Percentiles rank a stretch among this genome's conserved stretches.
phyloP scores from a whole-genome alignment of 768 basidiomycete genomes.

The Astraeus odoratus region DNA sequence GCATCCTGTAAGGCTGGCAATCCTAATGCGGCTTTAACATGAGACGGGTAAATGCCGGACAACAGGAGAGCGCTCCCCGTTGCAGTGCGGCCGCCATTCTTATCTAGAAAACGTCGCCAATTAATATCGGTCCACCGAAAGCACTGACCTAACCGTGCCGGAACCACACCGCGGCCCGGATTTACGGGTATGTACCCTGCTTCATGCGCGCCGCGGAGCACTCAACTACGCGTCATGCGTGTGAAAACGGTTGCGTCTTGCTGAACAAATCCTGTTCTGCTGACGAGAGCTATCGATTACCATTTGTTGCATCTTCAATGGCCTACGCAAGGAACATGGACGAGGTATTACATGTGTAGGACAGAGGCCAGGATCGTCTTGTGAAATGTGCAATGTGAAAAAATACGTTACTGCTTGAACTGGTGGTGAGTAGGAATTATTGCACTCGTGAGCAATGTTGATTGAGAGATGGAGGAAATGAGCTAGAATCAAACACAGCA shows the following conservation, averaged over 20 bases:
- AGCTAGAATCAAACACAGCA: conserved; percentile 22
- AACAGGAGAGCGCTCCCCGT: background rate
- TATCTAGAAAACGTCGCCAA: background rate
- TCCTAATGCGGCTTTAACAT: no score
- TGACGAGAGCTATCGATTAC: background rate
- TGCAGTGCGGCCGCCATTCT: background rate
- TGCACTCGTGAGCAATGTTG: conserved; percentile 24
- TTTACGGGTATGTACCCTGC: background rate
- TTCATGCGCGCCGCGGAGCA: background rate
- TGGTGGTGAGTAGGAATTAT: conserved; percentile 19
- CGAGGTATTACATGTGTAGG: conserved; percentile 16
- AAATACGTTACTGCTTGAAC: conserved; percentile 27
- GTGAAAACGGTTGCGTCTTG: background rate
- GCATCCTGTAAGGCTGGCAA: no score
- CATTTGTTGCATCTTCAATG: conserved; percentile 5
- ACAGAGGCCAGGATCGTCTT: conserved; percentile 10
- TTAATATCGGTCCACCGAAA: background rate
- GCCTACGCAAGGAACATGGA: conserved; percentile 9
- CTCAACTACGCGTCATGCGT: background rate
- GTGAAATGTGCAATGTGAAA: conserved; percentile 12
- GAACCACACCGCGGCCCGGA: background rate
- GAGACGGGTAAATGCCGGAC: background rate
- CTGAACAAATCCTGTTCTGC: background rate
- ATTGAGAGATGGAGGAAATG: conserved; percentile 7
- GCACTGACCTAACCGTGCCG: background rate